phyloP scores from a whole-genome alignment of 352 stramenopile species.

The Hyaloperonospora arabidopsidis region DNA sequence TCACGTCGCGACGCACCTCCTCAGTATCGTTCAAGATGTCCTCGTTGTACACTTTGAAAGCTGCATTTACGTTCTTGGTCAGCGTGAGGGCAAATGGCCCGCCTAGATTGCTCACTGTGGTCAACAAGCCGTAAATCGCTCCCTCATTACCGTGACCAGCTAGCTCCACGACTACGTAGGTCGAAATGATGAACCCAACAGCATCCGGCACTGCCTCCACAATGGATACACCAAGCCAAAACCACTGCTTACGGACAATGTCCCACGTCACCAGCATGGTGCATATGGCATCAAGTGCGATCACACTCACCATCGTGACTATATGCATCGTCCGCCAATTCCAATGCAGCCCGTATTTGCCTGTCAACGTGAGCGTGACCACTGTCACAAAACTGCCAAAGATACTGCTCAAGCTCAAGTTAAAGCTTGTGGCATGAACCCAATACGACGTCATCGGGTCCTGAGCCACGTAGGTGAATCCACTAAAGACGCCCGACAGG shows the following conservation, averaged over 20 bases:
- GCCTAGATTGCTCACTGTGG: constrained; percentile 44
- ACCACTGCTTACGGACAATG: constrained; percentile 44
- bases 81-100: constrained; percentile 37
- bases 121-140: constrained; percentile 46
- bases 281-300: constrained; percentile 37
- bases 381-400: constrained; percentile 36
- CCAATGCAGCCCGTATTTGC: constrained; percentile 46
- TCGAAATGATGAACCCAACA: constrained; percentile 49
- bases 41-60: constrained; percentile 40
- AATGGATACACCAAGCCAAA: constrained; percentile 44
- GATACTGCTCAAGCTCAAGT: constrained; percentile 39
- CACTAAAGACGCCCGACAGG: constrained; percentile 31
- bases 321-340: constrained; percentile 45
- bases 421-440: constrained; percentile 41
- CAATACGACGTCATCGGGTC: constrained; percentile 47
- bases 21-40: constrained; percentile 39
- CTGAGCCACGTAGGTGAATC: constrained; percentile 40
- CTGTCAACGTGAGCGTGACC: constrained; percentile 35
- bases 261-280: constrained; percentile 54
- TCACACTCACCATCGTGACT: constrained; percentile 34
- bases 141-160: constrained; percentile 48
- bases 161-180: constrained; percentile 47
- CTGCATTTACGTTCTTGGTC: constrained; percentile 44
- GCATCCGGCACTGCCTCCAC: constrained; percentile 36
- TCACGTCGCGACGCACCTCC: constrained; percentile 45